phyloP scores from a whole-genome alignment of 2,329 filamentous ascomycete species.

The Diaporthe citriasiana region DNA sequence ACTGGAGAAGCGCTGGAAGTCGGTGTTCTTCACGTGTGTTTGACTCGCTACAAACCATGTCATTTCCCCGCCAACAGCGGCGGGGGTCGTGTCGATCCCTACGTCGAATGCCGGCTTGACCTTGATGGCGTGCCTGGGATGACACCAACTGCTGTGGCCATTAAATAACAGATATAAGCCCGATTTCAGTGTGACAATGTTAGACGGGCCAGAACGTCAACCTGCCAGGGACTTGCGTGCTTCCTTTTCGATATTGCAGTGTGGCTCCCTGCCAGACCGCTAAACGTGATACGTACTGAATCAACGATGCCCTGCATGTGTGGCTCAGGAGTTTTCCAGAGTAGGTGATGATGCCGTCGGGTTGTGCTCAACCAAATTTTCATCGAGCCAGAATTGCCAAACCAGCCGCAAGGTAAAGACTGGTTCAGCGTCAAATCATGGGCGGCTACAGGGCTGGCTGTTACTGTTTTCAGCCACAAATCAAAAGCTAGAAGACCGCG shows the following conservation, averaged over 20 bases:
- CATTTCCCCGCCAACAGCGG: slow-evolving; percentile 16
- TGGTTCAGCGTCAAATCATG: background rate
- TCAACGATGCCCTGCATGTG: background rate
- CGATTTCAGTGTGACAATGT: background rate
- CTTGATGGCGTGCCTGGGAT: slow-evolving; percentile 24
- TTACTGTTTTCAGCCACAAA: background rate
- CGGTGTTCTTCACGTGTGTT: background rate
- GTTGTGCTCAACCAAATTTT: background rate
- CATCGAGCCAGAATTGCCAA: background rate
- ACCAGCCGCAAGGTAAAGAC: background rate
- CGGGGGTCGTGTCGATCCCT: background rate
- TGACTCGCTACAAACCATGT: slow-evolving; percentile 11
- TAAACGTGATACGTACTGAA: background rate
- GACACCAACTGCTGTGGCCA: background rate
- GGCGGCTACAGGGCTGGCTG: background rate
- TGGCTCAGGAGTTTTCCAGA: background rate
- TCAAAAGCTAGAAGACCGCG: background rate
- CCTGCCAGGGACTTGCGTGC: slow-evolving; percentile 27
- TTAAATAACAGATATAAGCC: background rate
- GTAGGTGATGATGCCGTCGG: background rate
- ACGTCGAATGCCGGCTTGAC: slow-evolving; percentile 1
- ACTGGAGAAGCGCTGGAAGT: slow-evolving; percentile 15
- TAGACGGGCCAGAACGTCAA: slow-evolving; percentile 9
- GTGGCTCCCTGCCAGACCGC: background rate
- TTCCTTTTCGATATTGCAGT: slow-evolving; percentile 19